These are phyloP conservation scores for Saccharum hybrid DNA, from an alignment of 202 grass and related monocot species.

Conservation along the genomic window DNA sequence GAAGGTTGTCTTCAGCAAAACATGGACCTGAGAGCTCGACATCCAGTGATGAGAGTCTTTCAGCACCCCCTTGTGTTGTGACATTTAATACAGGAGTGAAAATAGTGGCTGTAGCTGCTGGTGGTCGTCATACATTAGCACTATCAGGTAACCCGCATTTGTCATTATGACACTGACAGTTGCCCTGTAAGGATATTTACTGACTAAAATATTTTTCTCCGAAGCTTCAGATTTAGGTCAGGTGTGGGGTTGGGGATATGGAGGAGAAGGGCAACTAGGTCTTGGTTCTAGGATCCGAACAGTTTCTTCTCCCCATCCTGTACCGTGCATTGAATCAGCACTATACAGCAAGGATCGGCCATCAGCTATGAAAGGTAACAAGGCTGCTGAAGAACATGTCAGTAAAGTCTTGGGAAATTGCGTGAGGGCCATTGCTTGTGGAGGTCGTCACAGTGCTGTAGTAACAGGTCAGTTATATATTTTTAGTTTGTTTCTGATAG, in stretches of 20 bases:
- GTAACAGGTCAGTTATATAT: slow-evolving; percentile 73
- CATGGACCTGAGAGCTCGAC: slow-evolving; percentile 79
- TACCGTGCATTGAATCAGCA: slow-evolving; percentile 88
- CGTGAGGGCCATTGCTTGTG: slow-evolving; percentile 91
- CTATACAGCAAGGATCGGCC: slow-evolving; percentile 66
- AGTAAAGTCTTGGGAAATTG: slow-evolving; percentile 74
- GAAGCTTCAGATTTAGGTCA: slow-evolving; percentile 91
- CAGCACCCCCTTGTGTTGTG: slow-evolving; percentile 84
- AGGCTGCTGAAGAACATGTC: slow-evolving; percentile 60
- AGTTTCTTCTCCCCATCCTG: slow-evolving; percentile 86
- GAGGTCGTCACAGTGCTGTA: slow-evolving; percentile 93
- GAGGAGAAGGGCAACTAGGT: slow-evolving; percentile 98
- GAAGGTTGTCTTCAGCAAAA: slow-evolving; percentile 85
- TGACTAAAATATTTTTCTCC: slow-evolving; percentile 40
- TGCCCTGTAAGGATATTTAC: slow-evolving; percentile 26
- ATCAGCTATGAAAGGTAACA: slow-evolving; percentile 64
- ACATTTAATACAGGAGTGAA: slow-evolving; percentile 82
- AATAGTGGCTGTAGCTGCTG: slow-evolving; percentile 81
- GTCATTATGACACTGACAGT: background rate
- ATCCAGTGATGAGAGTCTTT: slow-evolving; percentile 88
- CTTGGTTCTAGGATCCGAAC: slow-evolving; percentile 90
- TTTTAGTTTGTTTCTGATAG: background rate
- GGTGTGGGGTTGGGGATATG: slow-evolving; percentile 99
- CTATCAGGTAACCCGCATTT: slow-evolving; percentile 82
- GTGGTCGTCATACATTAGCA: slow-evolving; percentile 96